Percentiles rank a stretch among this genome's conserved stretches.
phyloP scores from a whole-genome alignment of 2,329 filamentous ascomycete genomes.

The Iodosphaeria phyllophila region DNA sequence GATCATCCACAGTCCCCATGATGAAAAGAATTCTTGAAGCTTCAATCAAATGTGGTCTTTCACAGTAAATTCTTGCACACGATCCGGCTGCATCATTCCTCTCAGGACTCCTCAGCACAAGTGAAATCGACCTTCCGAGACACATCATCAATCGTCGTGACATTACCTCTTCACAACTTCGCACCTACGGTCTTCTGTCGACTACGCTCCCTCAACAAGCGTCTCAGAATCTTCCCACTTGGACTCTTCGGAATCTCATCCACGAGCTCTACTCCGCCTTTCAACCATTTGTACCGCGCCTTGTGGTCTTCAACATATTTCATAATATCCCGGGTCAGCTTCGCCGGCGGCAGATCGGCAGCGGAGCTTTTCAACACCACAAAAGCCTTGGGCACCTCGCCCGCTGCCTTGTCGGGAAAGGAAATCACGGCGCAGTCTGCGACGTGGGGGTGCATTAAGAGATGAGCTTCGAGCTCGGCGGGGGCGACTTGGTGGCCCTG shows the following conservation, averaged over 20 bases:
- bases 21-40: too few species aligned
- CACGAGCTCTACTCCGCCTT: conserved; percentile 32
- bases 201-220: conserved; percentile 46
- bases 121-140: too few species aligned
- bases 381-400: conserved; percentile 49
- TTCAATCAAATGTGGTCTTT: too few species aligned
- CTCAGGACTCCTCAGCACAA: too few species aligned
- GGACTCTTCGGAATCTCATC: conserved; percentile 44
- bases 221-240: conserved; percentile 44
- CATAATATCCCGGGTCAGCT: conserved; percentile 23
- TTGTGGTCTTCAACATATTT: conserved; percentile 37
- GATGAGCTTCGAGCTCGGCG: conserved; percentile 64
- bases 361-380: conserved; percentile 34
- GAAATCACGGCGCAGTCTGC: conserved; percentile 65
- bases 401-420: conserved; percentile 40
- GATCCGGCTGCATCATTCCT: too few species aligned
- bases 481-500: conserved; percentile 66
- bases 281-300: conserved; percentile 38
- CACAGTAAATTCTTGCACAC: too few species aligned
- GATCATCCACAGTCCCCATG: too few species aligned
- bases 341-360: conserved; percentile 13
- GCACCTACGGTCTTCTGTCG: conserved; percentile 36
- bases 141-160: conserved; percentile 1
- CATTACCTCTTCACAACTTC: conserved; percentile 32
- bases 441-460: conserved; percentile 58